Percentiles rank a stretch among this genome's conserved stretches.
These are phyloP conservation scores for Rutstroemia sp. DNA, from an alignment of 2,329 filamentous ascomycete genomes.

Conservation along the genomic window DNA sequence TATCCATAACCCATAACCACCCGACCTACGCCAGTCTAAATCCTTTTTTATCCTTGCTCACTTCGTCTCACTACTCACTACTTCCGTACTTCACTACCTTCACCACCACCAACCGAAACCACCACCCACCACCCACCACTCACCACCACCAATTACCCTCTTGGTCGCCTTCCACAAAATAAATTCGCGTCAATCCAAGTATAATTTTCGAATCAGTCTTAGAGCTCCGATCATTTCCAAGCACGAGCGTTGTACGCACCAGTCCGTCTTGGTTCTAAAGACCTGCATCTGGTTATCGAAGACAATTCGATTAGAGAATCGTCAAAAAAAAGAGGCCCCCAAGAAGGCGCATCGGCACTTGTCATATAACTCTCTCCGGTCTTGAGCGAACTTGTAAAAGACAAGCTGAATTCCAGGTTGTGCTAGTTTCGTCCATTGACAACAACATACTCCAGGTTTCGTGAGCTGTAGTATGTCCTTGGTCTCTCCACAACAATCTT, in stretches of 20 bases:
- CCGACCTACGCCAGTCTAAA: no score
- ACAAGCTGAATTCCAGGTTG: not conserved
- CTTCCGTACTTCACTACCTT: not conserved
- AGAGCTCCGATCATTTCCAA: constrained; percentile 12
- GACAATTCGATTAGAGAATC: not conserved
- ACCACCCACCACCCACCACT: constrained; percentile 4
- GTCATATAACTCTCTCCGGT: not conserved
- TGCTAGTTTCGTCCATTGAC: constrained; percentile 12
- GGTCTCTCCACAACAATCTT: constrained; percentile 24
- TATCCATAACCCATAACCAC: no score
- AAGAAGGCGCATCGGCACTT: not conserved
- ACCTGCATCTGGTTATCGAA: not conserved
- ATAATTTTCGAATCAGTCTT: constrained; percentile 10
- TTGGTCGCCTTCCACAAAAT: not conserved
- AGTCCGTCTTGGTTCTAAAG: not conserved
- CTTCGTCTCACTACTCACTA: no score
- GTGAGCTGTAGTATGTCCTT: constrained; percentile 30
- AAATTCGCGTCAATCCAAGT: constrained; percentile 4
- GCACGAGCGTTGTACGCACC: constrained; percentile 3
- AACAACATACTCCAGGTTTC: constrained; percentile 5
- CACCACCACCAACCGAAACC: not conserved
- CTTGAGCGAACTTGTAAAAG: not conserved
- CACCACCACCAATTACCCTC: not conserved
- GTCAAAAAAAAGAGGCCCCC: not conserved
- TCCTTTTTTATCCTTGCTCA: no score